A percentile compares a stretch with the other conserved stretches of the same genome.
phyloP scores from a whole-genome alignment of 2,329 filamentous ascomycete species.

The Apiospora rasikravindrae region DNA sequence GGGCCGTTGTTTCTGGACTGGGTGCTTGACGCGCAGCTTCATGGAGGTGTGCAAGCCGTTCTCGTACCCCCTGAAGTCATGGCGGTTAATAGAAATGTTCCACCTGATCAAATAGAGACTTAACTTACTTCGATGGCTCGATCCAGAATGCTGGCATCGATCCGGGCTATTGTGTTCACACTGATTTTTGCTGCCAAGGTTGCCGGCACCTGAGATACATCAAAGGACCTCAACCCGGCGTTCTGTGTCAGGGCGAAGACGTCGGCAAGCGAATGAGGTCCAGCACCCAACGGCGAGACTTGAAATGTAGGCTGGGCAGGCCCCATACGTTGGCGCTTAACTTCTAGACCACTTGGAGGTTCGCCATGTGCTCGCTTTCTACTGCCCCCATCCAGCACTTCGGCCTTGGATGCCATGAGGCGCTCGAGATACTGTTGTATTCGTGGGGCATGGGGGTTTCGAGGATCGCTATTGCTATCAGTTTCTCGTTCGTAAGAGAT shows the following conservation, averaged over 20 bases:
- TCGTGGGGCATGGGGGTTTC: conserved; percentile 73
- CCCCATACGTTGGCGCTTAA: conserved; percentile 78
- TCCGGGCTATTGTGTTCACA: conserved; percentile 75
- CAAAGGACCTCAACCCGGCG: conserved; percentile 75
- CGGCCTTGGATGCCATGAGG: conserved; percentile 76
- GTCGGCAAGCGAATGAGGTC: conserved; percentile 79
- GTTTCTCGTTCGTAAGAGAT: background rate
- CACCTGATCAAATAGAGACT: background rate
- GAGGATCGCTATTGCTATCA: conserved; percentile 67
- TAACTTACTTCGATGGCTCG: conserved; percentile 73
- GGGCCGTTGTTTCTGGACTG: conserved; percentile 63
- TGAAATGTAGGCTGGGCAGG: conserved; percentile 50
- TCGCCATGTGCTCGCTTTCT: conserved; percentile 79
- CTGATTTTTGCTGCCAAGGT: conserved; percentile 81
- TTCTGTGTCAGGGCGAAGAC: conserved; percentile 86
- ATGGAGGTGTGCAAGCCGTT: conserved; percentile 51
- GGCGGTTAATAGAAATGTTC: conserved; percentile 25
- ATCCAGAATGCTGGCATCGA: conserved; percentile 72
- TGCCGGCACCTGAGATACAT: conserved; percentile 77
- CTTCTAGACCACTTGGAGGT: conserved; percentile 73
- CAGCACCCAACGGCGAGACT: conserved; percentile 74
- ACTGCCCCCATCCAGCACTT: conserved; percentile 78
- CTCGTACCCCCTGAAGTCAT: conserved; percentile 53
- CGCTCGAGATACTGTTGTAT: conserved; percentile 90
- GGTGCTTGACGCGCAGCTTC: conserved; percentile 52